Evolutionary conservation across 2,329 filamentous ascomycete genomes (phyloP), one percentile per base, ranked within the genome.

Genomic region (Fusarium buharicum): DNA sequence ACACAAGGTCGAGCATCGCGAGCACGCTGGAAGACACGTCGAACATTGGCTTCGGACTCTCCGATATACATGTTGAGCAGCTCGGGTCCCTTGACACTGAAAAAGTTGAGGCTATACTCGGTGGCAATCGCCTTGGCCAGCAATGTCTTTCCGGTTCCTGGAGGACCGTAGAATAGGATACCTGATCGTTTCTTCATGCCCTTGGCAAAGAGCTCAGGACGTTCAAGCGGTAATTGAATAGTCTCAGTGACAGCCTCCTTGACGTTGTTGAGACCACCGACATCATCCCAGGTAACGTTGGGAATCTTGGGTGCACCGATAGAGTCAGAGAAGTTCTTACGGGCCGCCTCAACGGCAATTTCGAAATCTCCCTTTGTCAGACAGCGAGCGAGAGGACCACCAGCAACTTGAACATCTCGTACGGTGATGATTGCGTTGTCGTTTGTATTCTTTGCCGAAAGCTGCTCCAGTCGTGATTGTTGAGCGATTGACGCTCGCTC

Each of bases 221-320:
- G 85, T 61, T 96, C 92, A 1, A 98, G 84, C 0, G 94, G 95
- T 31, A 98, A 82, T 74, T 97, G 94, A 50, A 98, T 98, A 0
- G 95, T 98, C 76, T 98, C 95, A 74, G 92, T 91, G 49, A 98
- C 90, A n/a, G 94, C 93, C 67, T 97, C 93, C 79, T 98, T 98
- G 74, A 98, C 93, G 69, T 97, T 93, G 27, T 90, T 88, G 28
- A 98, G 83, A 45, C 95, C 94, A 75, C 94, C 94, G 17, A 99
- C 94, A 74, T 99, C 94, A 67, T 94, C 90, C 94, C 94, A 99
- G 18, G 90, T 90, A 7, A 99, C 95, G 62, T 97, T 97, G 7
- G 94, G 95, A 61, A 98, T 98, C 83, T 98, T 98, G 3, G 95
- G 95, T 6, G 95, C 95, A 20, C 95, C 95, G 64, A 99, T 99